Conservation (phyloP, 257 asterid species). For the Solanum ahanhuiri region DNA sequence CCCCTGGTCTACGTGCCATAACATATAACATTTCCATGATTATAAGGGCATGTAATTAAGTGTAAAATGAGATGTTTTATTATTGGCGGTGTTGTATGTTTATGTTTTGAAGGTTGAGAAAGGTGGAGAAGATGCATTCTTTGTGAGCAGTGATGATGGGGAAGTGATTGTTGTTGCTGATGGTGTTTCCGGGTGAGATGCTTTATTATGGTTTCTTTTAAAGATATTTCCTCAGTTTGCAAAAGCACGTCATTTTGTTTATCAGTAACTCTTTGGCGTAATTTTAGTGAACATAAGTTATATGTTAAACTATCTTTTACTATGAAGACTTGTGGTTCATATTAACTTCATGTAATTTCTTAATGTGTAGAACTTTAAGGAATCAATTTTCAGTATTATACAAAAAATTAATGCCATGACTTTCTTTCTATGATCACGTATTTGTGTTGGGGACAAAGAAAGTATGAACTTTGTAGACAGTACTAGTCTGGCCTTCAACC, state of each 20-base stretch:
- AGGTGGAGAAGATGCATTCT: conserved; percentile 92
- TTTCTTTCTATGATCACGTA: neutral
- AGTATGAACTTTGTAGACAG: neutral
- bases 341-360: neutral
- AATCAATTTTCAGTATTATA: neutral
- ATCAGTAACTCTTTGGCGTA: neutral
- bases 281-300: neutral
- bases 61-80: neutral
- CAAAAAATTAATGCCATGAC: neutral
- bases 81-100: neutral
- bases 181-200: conserved; percentile 86
- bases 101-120: conserved; percentile 46
- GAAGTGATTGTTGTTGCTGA: conserved; percentile 88
- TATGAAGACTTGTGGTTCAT: neutral
- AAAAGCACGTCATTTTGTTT: neutral
- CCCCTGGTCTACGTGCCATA: neutral
- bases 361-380: neutral
- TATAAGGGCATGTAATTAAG: neutral
- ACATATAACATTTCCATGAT: neutral
- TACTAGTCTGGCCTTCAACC: neutral
- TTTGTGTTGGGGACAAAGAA: neutral
- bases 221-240: neutral
- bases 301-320: neutral
- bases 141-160: conserved; percentile 52
- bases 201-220: neutral